Evolutionary conservation across 1,139 yeast genomes (phyloP).

Genomic region (Debaryomycetaceae sp.): DNA sequence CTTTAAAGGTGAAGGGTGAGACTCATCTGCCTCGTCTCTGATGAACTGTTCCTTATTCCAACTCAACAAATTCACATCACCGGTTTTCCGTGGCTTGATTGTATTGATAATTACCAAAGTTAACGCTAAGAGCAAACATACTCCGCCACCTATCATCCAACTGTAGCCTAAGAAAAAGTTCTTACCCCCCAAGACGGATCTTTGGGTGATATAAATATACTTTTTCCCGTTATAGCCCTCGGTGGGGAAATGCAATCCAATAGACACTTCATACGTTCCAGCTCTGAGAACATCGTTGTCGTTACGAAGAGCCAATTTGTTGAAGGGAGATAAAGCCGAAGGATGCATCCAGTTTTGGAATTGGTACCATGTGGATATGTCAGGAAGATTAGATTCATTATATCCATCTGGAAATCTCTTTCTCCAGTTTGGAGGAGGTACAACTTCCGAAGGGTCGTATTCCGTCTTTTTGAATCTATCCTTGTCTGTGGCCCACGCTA

Average conservation of each 20-base stretch:
- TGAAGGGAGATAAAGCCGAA: conserved; percentile 82
- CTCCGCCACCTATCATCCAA: conserved; percentile 90
- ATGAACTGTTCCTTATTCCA: conserved; percentile 56
- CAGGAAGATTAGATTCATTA: conserved; percentile 79
- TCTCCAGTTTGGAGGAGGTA: conserved; percentile 95
- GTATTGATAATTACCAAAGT: conserved; percentile 58
- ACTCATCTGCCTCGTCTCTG: conserved; percentile 17
- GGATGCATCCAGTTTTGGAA: conserved; percentile 98
- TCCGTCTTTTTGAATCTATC: conserved; percentile 56
- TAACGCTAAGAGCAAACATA: conserved; percentile 65
- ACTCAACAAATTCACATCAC: conserved; percentile 66
- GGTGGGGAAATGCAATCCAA: conserved; percentile 90
- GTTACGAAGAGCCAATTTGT: conserved; percentile 78
- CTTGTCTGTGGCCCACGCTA: conserved; percentile 67
- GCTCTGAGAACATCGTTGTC: conserved; percentile 55
- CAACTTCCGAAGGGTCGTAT: conserved; percentile 67
- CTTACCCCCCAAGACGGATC: conserved; percentile 88
- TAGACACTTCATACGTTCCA: conserved; percentile 70
- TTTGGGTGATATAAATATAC: conserved; percentile 72
- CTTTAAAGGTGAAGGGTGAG: conserved; percentile 1
- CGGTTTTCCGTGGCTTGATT: conserved; percentile 68
- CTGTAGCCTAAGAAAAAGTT: conserved; percentile 83
- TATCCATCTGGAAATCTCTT: conserved; percentile 86
- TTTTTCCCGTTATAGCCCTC: conserved; percentile 79
- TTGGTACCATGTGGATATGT: conserved; percentile 43